phyloP scores from a whole-genome alignment of 2,329 filamentous ascomycete species.

The Annulohypoxylon truncatum region DNA sequence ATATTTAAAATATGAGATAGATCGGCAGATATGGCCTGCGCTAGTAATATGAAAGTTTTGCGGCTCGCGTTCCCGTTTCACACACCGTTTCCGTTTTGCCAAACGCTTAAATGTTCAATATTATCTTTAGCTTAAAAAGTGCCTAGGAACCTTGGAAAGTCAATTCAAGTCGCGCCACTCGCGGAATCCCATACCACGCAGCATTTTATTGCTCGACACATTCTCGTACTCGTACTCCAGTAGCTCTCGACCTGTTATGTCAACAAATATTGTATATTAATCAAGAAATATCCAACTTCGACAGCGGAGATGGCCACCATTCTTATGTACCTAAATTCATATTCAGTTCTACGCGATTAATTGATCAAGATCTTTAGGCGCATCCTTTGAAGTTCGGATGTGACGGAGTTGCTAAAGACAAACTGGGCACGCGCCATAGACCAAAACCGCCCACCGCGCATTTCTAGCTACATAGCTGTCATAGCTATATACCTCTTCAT shows the following conservation, averaged over 20 bases:
- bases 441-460: conserved; percentile 4
- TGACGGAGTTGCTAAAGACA: conserved; percentile 25
- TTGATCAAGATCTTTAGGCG: conserved; percentile 5
- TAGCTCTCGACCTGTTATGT: background rate
- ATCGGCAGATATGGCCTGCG: background rate
- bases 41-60: background rate
- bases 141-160: background rate
- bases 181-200: conserved; percentile 1
- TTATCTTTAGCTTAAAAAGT: too few species aligned
- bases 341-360: conserved; percentile 24
- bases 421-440: conserved; percentile 6
- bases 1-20: too few species aligned
- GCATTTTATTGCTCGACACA: conserved; percentile 4
- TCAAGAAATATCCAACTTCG: background rate
- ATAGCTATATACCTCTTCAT: background rate
- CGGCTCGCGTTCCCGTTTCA: background rate
- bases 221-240: background rate
- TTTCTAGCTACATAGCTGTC: background rate
- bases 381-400: conserved; percentile 33
- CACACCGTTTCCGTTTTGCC: conserved; percentile 1
- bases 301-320: conserved; percentile 19
- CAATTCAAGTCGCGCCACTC: conserved; percentile 23
- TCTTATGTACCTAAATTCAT: conserved; percentile 12
- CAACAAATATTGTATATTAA: background rate
- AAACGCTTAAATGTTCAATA: background rate